Conservation (phyloP, 139 green algal species). For the Chlorokybus atmophyticus region DNA sequence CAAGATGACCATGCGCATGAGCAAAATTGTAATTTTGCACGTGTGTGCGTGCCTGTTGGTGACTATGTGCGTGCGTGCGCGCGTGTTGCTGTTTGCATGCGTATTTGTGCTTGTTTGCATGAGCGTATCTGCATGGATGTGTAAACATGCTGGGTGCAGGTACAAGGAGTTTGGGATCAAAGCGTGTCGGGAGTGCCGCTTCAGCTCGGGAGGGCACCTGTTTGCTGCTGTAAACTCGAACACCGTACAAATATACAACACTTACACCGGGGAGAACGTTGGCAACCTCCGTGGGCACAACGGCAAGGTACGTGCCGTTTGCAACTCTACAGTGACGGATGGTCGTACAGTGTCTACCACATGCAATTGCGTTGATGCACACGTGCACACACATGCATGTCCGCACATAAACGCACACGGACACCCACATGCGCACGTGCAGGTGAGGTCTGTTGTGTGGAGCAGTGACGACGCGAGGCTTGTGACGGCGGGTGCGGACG, state of each 20-base stretch:
- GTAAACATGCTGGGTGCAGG: too few relatives aligned
- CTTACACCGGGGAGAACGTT: constrained; percentile 72
- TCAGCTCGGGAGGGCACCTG: constrained; percentile 68
- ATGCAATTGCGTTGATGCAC: too few relatives aligned
- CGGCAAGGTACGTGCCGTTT: constrained; percentile 49
- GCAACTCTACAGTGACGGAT: constrained; percentile 54
- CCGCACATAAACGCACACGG: too few relatives aligned
- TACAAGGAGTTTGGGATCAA: constrained; percentile 65
- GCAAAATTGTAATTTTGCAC: constrained; percentile 13
- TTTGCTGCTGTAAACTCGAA: constrained; percentile 77
- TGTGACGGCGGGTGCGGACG: constrained; percentile 63
- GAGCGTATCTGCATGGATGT: too few relatives aligned
- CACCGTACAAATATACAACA: constrained; percentile 70
- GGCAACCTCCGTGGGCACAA: constrained; percentile 45
- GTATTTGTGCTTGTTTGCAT: background rate
- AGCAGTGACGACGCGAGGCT: constrained; percentile 36
- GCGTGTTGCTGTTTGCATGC: too few relatives aligned
- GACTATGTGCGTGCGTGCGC: too few relatives aligned
- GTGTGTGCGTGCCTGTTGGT: background rate
- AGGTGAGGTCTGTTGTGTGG: constrained; percentile 14
- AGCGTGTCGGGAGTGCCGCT: constrained; percentile 51
- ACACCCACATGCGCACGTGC: background rate
- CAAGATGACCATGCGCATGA: too few relatives aligned
- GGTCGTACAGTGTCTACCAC: background rate
- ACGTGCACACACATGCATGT: background rate